Evolutionary conservation across 2,329 filamentous ascomycete species (phyloP), one percentile per base, ranked within the genome.

Genomic region (Penicillium sp.): DNA sequence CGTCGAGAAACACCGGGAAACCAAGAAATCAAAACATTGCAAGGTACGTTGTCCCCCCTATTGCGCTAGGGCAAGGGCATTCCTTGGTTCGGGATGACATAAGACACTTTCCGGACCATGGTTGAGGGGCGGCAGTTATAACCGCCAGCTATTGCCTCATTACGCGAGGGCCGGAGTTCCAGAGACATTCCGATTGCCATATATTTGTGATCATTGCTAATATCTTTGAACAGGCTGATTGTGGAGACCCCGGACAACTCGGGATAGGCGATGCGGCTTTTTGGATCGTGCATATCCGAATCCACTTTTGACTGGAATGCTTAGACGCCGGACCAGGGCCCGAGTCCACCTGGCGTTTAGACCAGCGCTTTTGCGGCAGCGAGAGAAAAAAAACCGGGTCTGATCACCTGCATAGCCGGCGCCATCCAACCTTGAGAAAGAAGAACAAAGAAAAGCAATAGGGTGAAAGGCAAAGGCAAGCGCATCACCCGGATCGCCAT

Each of bases 371-470:
- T 49, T 49, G 34, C 46, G 45, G 45, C 34, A 24, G 42, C 44
- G 44, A 52, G 24, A 27, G 24, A 54, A 50, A 57, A 58, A 36
- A 40, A 59, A 47, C 64, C 63, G 60, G 62, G 65, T 62, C 63
- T 61, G 53, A 68, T 72, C 62, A 67, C 71, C 61, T 72, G 68
- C 70, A 72, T 70, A 71, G 54, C 67, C 68, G 69, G 62, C 60
- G 67, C 65, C 63, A 64, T 64, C 59, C 58, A 51, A 52, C 47
- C 39, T 43, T 52, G 55, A 49, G 40, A 47, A 51, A 36, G 31
- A 43, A 36, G 32, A 38, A 16, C 9, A 48, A 22, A 45, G 27
- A 24, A 44, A 27, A 24, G 3, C 11, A 18, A 18, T 18, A 49
- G 13, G 11, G 5, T 11, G 22, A 32, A 43, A 36, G 21, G 9